Evolutionary conservation across 768 basidiomycete genomes (phyloP).

Genomic region (Botryobasidium botryosum): DNA sequence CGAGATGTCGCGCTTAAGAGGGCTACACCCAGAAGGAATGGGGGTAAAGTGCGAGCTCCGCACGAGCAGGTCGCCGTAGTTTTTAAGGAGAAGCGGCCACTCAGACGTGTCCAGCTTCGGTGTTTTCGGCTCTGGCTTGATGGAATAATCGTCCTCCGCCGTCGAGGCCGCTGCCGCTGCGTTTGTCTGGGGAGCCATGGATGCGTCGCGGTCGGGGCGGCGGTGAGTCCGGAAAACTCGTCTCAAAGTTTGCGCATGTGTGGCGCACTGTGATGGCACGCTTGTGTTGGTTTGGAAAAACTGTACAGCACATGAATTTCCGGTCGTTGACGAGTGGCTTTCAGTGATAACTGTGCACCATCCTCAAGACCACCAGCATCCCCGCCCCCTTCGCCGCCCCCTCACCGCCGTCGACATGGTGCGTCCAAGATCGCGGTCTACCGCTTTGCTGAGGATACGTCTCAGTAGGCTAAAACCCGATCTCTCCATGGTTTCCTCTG

Average conservation of each 20-base stretch:
- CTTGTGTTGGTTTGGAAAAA: too few relatives aligned
- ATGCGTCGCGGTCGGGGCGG: constrained; percentile 13
- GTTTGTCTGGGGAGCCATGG: constrained; percentile 29
- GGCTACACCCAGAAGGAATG: constrained; percentile 84
- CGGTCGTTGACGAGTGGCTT: background rate
- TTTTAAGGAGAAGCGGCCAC: constrained; percentile 96
- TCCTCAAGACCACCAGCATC: constrained; percentile 13
- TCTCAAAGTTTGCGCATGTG: too few relatives aligned
- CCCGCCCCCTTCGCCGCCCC: constrained; percentile 13
- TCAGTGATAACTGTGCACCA: too few relatives aligned
- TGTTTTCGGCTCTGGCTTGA: constrained; percentile 55
- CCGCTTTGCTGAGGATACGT: constrained; percentile 78
- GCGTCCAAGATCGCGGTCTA: constrained; percentile 31
- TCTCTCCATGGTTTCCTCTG: constrained; percentile 16
- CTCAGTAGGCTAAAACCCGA: constrained; percentile 73
- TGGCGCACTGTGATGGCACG: too few relatives aligned
- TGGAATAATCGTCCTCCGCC: constrained; percentile 55
- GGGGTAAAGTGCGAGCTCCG: constrained; percentile 97
- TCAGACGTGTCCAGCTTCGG: constrained; percentile 85
- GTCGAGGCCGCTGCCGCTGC: constrained; percentile 17
- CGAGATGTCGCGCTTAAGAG: constrained; percentile 84
- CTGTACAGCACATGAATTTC: too few relatives aligned
- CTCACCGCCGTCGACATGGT: constrained; percentile 39
- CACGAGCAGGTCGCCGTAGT: constrained; percentile 92
- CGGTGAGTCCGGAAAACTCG: constrained; percentile 6